phyloP scores from a whole-genome alignment of 1,139 yeast genomes.

The Zygotorulaspora mrakii region DNA sequence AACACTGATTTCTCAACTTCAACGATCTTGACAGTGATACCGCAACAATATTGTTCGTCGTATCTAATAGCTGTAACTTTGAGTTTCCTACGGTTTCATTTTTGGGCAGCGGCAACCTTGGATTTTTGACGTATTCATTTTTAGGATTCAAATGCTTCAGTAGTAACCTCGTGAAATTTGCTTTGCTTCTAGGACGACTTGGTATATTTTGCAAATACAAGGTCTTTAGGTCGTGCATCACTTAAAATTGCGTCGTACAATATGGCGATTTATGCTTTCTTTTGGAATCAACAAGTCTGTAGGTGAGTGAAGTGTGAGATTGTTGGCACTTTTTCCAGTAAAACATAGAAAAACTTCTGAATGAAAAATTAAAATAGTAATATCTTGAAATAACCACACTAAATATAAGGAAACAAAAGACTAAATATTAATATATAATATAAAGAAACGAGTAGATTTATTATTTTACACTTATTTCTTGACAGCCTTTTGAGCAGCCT shows the following conservation, averaged over 20 bases:
- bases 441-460: conserved; percentile 13
- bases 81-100: conserved; percentile 9
- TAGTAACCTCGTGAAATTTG: conserved; percentile 21
- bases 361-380: conserved; percentile 12
- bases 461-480: conserved; percentile 68
- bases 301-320: too few relatives aligned
- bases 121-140: conserved; percentile 18
- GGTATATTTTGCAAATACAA: conserved; percentile 31
- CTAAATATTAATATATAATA: conserved; percentile 17
- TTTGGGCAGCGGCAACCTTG: conserved; percentile 17
- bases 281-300: neutral
- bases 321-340: too few relatives aligned
- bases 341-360: too few relatives aligned
- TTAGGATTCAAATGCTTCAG: conserved; percentile 21
- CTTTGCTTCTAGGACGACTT: conserved; percentile 26
- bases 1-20: conserved; percentile 80
- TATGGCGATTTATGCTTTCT: neutral
- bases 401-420: conserved; percentile 17
- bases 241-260: too few relatives aligned
- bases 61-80: conserved; percentile 19
- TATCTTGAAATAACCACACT: conserved; percentile 16
- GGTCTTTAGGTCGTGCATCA: neutral
- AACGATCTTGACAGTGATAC: conserved; percentile 23
- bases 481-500: conserved; percentile 98
- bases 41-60: conserved; percentile 19